phyloP scores from a whole-genome alignment of 768 basidiomycete species.

The Pisolithus microcarpus region DNA sequence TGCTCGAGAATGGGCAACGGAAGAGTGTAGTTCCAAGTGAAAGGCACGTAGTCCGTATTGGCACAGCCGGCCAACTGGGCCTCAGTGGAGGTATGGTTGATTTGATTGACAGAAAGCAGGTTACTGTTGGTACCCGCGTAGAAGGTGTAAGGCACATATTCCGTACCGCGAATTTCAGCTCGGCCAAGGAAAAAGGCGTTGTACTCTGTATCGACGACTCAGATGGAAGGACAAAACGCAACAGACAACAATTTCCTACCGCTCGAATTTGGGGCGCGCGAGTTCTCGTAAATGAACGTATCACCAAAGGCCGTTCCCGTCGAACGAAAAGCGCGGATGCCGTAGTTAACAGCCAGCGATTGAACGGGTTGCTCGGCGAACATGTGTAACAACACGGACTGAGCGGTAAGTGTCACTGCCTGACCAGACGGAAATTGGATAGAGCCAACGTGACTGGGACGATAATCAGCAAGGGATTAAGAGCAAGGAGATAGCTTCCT shows the following conservation, averaged over 20 bases:
- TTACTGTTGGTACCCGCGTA: constrained; percentile 9
- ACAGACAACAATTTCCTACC: constrained; percentile 1
- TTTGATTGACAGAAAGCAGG: constrained; percentile 1
- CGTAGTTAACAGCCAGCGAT: constrained; percentile 6
- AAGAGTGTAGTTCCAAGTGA: constrained; percentile 7
- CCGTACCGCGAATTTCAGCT: constrained; percentile 3
- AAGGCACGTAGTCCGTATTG: not conserved
- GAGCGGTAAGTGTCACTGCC: constrained; percentile 1
- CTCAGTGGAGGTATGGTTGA: constrained; percentile 1
- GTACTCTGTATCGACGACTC: not conserved
- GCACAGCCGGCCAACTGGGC: constrained; percentile 7
- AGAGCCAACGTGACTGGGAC: constrained; percentile 3
- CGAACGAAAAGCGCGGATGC: constrained; percentile 2
- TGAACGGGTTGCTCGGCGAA: constrained; percentile 9
- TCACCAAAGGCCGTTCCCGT: not conserved
- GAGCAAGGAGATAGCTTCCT: not conserved
- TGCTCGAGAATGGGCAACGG: not conserved
- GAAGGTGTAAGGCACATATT: constrained; percentile 4
- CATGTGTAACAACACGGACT: constrained; percentile 10
- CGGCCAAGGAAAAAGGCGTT: constrained; percentile 9
- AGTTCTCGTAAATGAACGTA: constrained; percentile 4
- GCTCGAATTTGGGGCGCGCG: constrained; percentile 6
- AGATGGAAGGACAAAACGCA: not conserved
- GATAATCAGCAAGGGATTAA: not conserved
- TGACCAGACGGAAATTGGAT: constrained; percentile 9